phyloP scores from a whole-genome alignment of 208 protist species.

The Crithidia expoeki region DNA sequence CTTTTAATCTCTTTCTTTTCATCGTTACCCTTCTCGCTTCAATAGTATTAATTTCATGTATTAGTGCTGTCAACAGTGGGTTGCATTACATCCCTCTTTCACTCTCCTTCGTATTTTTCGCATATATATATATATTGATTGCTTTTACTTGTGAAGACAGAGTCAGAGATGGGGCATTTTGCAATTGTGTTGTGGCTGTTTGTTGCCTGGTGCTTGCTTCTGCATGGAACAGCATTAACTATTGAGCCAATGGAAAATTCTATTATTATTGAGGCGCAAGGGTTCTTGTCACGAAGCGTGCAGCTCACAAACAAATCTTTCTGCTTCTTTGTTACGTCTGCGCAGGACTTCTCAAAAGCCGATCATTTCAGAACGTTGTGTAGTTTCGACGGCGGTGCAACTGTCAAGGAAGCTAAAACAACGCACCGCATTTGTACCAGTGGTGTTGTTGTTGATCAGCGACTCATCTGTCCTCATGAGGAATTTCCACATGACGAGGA shows the following conservation, averaged over 20 bases:
- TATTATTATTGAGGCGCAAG: neutral
- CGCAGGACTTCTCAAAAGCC: constrained; percentile 11
- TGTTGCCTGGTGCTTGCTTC: neutral
- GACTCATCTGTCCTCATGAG: constrained; percentile 54
- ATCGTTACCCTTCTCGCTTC: neutral
- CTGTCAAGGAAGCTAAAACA: constrained; percentile 34
- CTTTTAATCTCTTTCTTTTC: neutral
- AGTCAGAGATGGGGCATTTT: neutral
- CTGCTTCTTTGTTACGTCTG: constrained; percentile 38
- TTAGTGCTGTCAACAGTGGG: no score
- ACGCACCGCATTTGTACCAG: constrained; percentile 50
- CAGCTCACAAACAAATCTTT: constrained; percentile 45
- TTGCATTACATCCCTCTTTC: no score
- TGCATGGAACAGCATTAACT: constrained; percentile 29
- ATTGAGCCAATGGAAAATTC: constrained; percentile 14
- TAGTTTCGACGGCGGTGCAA: constrained; percentile 59
- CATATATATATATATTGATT: neutral
- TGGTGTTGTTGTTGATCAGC: constrained; percentile 50
- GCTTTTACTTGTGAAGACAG: neutral
- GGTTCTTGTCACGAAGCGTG: constrained; percentile 26
- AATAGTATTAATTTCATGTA: no score
- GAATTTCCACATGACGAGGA: constrained; percentile 23
- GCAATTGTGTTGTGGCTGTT: neutral
- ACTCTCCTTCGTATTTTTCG: neutral
- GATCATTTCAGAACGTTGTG: constrained; percentile 23